These are phyloP conservation scores for Dothiorella sarmentorum DNA, from an alignment of 2,329 filamentous ascomycete species.

Conservation along the genomic window DNA sequence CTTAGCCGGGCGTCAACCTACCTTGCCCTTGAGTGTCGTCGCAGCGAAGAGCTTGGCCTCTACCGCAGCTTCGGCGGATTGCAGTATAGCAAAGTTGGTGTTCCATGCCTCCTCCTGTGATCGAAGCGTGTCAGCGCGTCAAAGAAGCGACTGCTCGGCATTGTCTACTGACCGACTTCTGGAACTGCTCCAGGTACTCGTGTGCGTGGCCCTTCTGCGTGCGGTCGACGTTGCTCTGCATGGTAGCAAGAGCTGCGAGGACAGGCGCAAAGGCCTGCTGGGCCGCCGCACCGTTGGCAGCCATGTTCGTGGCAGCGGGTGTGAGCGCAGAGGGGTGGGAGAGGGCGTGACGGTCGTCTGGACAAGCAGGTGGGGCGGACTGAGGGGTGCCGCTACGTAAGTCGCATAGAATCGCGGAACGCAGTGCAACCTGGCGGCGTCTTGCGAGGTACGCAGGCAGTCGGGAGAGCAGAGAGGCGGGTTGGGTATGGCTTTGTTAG, in stretches of 20 bases:
- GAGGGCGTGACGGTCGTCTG: conserved; percentile 15
- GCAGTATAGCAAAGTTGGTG: conserved; percentile 79
- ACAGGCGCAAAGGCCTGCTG: conserved; percentile 78
- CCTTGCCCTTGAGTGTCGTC: conserved; percentile 97
- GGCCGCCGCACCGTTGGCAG: conserved; percentile 59
- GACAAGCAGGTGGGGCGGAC: conserved; percentile 17
- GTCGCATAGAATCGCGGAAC: conserved; percentile 18
- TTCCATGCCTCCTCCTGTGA: conserved; percentile 83
- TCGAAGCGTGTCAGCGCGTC: conserved; percentile 26
- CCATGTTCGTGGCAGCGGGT: conserved; percentile 52
- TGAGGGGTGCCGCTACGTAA: conserved; percentile 18
- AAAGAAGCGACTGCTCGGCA: neutral
- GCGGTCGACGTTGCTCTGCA: conserved; percentile 78
- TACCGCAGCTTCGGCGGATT: conserved; percentile 68
- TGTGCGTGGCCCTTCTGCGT: conserved; percentile 86
- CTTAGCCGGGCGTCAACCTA: conserved; percentile 43
- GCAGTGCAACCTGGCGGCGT: neutral
- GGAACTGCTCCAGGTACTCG: conserved; percentile 87
- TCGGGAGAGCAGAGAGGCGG: neutral
- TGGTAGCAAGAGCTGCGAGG: conserved; percentile 82
- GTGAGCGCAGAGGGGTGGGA: conserved; percentile 2
- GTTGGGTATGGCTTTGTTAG: neutral
- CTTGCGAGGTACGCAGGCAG: neutral
- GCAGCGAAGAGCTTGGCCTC: conserved; percentile 94
- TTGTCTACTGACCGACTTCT: conserved; percentile 77